Conservation (phyloP, 2,329 filamentous ascomycete species). For the Sclerotinia subarctica region DNA sequence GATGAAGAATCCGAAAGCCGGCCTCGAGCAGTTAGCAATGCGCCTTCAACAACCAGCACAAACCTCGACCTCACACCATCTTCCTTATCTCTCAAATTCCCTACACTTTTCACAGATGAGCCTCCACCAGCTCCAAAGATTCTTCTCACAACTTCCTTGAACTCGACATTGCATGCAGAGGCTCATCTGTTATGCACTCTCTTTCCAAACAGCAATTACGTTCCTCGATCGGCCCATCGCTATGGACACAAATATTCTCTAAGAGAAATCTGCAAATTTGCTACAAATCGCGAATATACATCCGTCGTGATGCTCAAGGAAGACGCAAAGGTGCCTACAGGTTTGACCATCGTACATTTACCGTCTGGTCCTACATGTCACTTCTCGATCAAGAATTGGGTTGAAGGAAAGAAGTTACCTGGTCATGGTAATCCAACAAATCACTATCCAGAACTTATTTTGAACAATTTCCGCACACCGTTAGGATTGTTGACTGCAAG, state of each 20-base stretch:
- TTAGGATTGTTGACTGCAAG: constrained; percentile 84
- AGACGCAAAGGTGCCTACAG: constrained; percentile 79
- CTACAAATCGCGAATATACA: constrained; percentile 77
- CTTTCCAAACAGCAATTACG: constrained; percentile 79
- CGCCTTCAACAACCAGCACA: constrained; percentile 57
- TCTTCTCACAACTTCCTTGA: constrained; percentile 85
- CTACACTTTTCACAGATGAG: constrained; percentile 57
- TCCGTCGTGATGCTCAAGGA: constrained; percentile 83
- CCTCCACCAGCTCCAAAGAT: constrained; percentile 71
- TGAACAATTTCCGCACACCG: constrained; percentile 94
- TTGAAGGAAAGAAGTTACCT: constrained; percentile 81
- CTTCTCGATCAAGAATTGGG: constrained; percentile 86
- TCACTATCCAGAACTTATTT: constrained; percentile 82
- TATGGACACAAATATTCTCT: constrained; percentile 90
- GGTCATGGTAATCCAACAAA: constrained; percentile 86
- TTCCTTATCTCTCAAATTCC: constrained; percentile 59
- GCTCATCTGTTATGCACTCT: constrained; percentile 73
- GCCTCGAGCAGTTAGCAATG: constrained; percentile 42
- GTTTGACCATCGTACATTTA: constrained; percentile 79
- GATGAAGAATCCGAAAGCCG: constrained; percentile 44
- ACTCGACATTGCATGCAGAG: constrained; percentile 82
- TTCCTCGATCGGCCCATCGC: constrained; percentile 78
- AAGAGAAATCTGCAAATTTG: constrained; percentile 84
- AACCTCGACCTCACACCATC: constrained; percentile 62
- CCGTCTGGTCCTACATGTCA: constrained; percentile 88